Evolutionary conservation across 257 asterid species (phyloP).

Genomic region (Petrea volubilis): DNA sequence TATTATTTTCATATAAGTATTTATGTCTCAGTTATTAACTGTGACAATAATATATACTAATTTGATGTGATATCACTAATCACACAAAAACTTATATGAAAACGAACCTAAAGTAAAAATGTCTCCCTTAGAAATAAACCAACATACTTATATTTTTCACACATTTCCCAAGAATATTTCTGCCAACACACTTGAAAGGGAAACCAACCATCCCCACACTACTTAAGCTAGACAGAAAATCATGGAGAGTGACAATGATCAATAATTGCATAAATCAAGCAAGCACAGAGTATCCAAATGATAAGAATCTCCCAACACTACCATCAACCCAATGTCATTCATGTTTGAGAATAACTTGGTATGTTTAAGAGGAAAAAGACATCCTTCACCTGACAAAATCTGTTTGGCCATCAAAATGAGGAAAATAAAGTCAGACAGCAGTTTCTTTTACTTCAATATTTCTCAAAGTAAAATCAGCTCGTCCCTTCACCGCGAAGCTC

Average conservation of each 20-base stretch:
- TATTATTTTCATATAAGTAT: no score
- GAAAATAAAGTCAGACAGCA: background rate
- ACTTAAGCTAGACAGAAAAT: background rate
- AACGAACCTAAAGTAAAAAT: no score
- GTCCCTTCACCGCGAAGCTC: background rate
- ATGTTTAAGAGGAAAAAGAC: background rate
- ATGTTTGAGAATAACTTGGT: conserved; percentile 7
- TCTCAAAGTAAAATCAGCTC: background rate
- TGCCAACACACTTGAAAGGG: no score
- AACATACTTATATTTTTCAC: no score
- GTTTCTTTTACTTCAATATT: background rate
- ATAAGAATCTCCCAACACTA: conserved; percentile 12
- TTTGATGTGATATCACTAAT: no score
- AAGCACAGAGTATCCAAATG: background rate
- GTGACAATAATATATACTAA: no score
- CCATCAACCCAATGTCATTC: conserved; percentile 10
- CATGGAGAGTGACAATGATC: background rate
- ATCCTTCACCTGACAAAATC: conserved; percentile 4
- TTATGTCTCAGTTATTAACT: no score
- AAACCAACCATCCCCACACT: background rate
- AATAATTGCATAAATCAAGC: conserved; percentile 8
- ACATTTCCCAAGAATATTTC: no score
- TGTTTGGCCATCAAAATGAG: background rate
- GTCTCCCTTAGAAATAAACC: no score
- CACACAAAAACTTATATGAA: no score